Evolutionary conservation across 192 early-diverging fungal genomes (phyloP), one percentile per base, ranked within the genome.

Genomic region (Coemansia sp.): DNA sequence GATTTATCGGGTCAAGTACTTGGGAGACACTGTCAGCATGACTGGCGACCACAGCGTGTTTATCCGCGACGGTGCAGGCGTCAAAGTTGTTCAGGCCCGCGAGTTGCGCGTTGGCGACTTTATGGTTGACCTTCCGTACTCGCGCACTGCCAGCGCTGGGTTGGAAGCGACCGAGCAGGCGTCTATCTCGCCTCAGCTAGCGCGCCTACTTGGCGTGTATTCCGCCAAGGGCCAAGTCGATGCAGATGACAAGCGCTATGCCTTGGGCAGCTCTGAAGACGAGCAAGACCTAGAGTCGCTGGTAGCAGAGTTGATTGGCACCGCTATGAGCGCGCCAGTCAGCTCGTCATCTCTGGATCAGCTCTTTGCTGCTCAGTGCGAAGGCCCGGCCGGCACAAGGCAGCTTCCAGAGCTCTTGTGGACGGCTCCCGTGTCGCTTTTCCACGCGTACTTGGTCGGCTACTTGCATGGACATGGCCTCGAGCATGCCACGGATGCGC

Each of bases 31-130:
- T 9, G 68, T 82, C 14, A 70, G 79, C 25, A 82, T 75, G 37
- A 82, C 79, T 1, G 79, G 79, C 59, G 79, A 82, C 36, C 79
- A 82, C 45, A 82, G 79, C 67, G 79, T 82, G 28, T 82, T 82
- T 62, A 70, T 82, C 21, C 70, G 75, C 20, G 47, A 68, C 16
- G 62, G 45, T 10, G 45, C 52, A 23, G 67, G 63, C 14, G 50
- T 82, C 38, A 33, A 62, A 14, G 79, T 75, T 0, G 50, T 77
- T 28, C 70, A 77, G 61, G 69, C 75, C 18, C 68, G 75, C 26
- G 65, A 82, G 23, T 62, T 82, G 20, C 56, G 63, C 6, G 75
- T 77, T 2, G 79, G 79, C 28, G 79, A 82, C 26, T 62, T 55
- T 34, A 61, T 82, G 41, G 79, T 77, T 26, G 75, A 82, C 31